Percentiles rank a stretch among this genome's conserved stretches.
Evolutionary conservation across 805 yeast genomes (phyloP).

Genomic region (Candida vaughaniae): DNA sequence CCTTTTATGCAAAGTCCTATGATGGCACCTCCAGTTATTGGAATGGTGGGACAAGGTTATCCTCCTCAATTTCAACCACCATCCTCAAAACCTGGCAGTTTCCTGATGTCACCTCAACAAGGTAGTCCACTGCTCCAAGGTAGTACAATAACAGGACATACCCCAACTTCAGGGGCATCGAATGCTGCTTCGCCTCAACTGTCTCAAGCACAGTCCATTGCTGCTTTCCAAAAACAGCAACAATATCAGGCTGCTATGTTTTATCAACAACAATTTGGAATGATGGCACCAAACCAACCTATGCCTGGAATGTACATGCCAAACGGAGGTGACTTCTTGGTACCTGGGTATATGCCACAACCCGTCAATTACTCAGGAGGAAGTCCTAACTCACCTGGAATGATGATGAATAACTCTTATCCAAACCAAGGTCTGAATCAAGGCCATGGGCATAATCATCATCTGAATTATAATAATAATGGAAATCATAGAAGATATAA

Average conservation of each 20-base stretch:
- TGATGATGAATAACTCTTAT: conserved; percentile 10
- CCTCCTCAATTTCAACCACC: conserved; percentile 6
- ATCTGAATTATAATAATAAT: conserved; percentile 6
- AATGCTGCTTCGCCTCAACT: too few relatives aligned
- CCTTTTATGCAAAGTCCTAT: conserved; percentile 35
- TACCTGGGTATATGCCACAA: conserved; percentile 34
- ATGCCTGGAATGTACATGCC: conserved; percentile 15
- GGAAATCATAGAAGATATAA: conserved; percentile 16
- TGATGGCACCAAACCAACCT: conserved; percentile 33
- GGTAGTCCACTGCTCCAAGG: conserved; percentile 13
- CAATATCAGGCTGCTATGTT: conserved; percentile 38
- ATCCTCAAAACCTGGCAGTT: neutral
- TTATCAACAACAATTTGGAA: conserved; percentile 34
- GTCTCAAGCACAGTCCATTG: conserved; percentile 18
- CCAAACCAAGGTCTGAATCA: too few relatives aligned
- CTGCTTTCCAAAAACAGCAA: conserved; percentile 31
- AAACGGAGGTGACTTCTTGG: conserved; percentile 8
- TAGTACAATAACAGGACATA: conserved; percentile 14
- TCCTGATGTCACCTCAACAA: conserved; percentile 28
- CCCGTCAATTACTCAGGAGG: conserved; percentile 25
- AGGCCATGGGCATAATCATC: conserved; percentile 3
- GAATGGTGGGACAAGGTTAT: conserved; percentile 1
- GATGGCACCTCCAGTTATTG: conserved; percentile 20
- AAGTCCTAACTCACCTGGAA: conserved; percentile 7
- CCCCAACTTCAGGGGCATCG: conserved; percentile 16